These are phyloP conservation scores for Alternaria rosae DNA, from an alignment of 2,329 filamentous ascomycete genomes.

Conservation along the genomic window DNA sequence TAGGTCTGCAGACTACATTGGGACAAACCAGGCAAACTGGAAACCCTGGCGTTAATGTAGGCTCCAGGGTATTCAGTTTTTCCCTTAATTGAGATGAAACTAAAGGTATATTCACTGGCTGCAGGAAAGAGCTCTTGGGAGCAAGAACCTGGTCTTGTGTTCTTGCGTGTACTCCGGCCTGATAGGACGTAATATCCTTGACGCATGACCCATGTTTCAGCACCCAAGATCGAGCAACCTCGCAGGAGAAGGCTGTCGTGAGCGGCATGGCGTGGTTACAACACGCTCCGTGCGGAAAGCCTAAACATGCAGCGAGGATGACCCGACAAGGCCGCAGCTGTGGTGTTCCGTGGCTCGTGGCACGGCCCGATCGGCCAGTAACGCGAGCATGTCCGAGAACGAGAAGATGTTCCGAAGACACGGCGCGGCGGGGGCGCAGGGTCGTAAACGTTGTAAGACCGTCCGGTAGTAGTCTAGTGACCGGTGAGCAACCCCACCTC, in stretches of 20 bases:
- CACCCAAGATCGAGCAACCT: background rate
- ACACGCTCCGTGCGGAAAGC: background rate
- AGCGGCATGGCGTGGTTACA: background rate
- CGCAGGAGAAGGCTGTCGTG: background rate
- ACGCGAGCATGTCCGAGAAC: constrained; percentile 2
- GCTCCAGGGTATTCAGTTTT: too few species aligned
- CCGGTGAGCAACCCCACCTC: background rate
- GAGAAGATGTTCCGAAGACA: background rate
- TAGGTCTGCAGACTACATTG: too few species aligned
- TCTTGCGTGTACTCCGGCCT: background rate
- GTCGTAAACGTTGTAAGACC: background rate
- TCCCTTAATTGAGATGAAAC: too few species aligned
- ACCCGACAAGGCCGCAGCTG: background rate
- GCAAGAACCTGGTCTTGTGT: background rate
- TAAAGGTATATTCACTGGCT: background rate
- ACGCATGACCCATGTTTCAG: background rate
- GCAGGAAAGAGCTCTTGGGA: background rate
- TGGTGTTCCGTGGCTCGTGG: background rate
- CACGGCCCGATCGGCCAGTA: background rate
- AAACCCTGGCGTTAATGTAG: too few species aligned
- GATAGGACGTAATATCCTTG: background rate
- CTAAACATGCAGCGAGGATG: background rate
- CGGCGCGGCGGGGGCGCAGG: background rate
- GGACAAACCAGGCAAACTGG: too few species aligned
- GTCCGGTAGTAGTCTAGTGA: background rate